phyloP scores from a whole-genome alignment of 164 flowering plant genomes.

The Taxillus chinensis region DNA sequence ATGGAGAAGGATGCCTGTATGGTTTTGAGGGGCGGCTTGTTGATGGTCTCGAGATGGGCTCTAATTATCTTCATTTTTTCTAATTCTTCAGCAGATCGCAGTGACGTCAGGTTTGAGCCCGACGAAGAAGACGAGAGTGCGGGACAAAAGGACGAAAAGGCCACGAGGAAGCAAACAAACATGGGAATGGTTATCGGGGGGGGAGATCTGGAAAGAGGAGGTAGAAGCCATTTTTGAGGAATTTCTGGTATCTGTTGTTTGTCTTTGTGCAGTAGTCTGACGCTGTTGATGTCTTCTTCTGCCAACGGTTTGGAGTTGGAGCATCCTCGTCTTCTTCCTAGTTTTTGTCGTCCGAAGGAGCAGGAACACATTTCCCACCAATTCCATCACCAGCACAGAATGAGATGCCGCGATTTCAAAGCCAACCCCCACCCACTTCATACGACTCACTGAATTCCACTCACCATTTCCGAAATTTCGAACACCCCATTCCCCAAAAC shows the following conservation, averaged over 20 bases:
- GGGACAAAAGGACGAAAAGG: constrained; percentile 29
- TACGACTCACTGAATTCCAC: constrained; percentile 9
- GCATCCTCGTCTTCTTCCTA: constrained; percentile 17
- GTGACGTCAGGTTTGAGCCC: constrained; percentile 11
- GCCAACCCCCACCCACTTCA: constrained; percentile 3
- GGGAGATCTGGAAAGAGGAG: constrained; percentile 28
- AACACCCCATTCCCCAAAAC: neutral
- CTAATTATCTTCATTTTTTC: constrained; percentile 50
- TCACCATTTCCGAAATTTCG: constrained; percentile 33
- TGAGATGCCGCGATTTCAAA: constrained; percentile 17
- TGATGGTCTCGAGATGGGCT: constrained; percentile 61
- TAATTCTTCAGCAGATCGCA: constrained; percentile 50
- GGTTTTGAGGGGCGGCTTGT: constrained; percentile 79
- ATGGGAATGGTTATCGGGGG: constrained; percentile 45
- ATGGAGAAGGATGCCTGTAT: constrained; percentile 43
- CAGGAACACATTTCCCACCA: constrained; percentile 26
- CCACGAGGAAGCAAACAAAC: constrained; percentile 49
- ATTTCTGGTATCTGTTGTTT: constrained; percentile 16
- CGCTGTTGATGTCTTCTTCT: constrained; percentile 41
- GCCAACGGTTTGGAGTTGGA: constrained; percentile 18
- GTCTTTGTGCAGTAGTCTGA: constrained; percentile 30
- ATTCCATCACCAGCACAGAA: constrained; percentile 21
- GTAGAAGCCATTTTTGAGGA: constrained; percentile 42
- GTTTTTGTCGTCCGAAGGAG: constrained; percentile 15
- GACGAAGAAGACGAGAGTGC: constrained; percentile 11